Evolutionary conservation across 2,329 filamentous ascomycete species (phyloP).

Genomic region (Aspergillus novoparasiticus): DNA sequence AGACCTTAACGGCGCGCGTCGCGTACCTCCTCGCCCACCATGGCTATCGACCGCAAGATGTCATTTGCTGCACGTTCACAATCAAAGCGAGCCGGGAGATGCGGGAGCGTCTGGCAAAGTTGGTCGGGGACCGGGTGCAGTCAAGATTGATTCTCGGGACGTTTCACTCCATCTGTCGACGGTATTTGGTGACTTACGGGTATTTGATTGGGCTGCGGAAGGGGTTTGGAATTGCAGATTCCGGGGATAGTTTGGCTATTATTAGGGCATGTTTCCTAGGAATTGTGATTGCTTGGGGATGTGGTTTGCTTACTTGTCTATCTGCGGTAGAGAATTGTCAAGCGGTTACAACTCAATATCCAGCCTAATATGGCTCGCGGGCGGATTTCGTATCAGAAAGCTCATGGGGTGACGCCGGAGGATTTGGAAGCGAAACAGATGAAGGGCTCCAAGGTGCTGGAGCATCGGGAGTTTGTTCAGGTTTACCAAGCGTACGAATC

Average conservation of each 20-base stretch:
- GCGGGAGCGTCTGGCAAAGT: constrained; percentile 79
- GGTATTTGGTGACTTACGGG: constrained; percentile 83
- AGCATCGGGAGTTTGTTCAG: constrained; percentile 66
- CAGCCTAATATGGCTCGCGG: constrained; percentile 71
- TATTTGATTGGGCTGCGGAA: constrained; percentile 77
- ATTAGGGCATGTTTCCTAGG: constrained; percentile 54
- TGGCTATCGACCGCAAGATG: constrained; percentile 76
- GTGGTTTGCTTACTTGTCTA: neutral
- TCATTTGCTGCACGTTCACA: constrained; percentile 95
- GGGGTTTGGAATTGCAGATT: constrained; percentile 90
- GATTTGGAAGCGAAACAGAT: constrained; percentile 43
- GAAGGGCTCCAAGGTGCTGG: constrained; percentile 43
- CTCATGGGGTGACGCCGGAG: constrained; percentile 54
- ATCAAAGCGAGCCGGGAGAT: constrained; percentile 94
- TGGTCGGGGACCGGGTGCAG: constrained; percentile 77
- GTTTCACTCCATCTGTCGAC: constrained; percentile 88
- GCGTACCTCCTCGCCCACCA: constrained; percentile 79
- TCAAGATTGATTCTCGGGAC: constrained; percentile 83
- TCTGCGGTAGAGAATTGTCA: constrained; percentile 66
- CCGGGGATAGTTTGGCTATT: constrained; percentile 75
- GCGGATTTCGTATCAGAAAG: constrained; percentile 71
- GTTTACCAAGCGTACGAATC: constrained; percentile 76
- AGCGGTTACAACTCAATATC: constrained; percentile 67
- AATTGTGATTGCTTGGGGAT: neutral
- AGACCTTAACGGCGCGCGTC: constrained; percentile 89